Percentiles rank a stretch among this genome's conserved stretches.
These are phyloP conservation scores for Iris macrosiphon DNA, from an alignment of 106 monocot species.

Conservation along the genomic window DNA sequence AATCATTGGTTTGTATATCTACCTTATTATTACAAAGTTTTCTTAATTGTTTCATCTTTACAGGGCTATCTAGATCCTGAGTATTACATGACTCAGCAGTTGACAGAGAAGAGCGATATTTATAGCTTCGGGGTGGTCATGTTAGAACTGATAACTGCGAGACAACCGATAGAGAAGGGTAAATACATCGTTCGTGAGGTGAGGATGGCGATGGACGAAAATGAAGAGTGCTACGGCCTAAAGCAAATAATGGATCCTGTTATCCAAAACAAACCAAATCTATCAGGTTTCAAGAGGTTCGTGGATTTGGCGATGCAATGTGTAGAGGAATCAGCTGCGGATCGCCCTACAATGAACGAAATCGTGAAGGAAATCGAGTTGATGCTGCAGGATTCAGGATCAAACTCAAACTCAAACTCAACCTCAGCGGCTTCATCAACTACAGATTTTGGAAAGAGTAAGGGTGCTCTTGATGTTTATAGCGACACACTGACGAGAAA, in stretches of 20 bases:
- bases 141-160: conserved; percentile 49
- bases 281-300: conserved; percentile 33
- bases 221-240: conserved; percentile 37
- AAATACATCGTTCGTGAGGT: conserved; percentile 51
- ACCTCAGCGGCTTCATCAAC: conserved; percentile 34
- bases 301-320: conserved; percentile 54
- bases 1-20: too few relatives aligned
- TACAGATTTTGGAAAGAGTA: conserved; percentile 29
- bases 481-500: conserved; percentile 13
- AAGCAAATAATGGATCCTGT: conserved; percentile 45
- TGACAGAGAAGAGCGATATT: conserved; percentile 66
- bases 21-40: too few relatives aligned
- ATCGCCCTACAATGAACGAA: conserved; percentile 57
- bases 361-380: conserved; percentile 57
- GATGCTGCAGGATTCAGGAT: conserved; percentile 24
- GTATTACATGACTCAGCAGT: conserved; percentile 61
- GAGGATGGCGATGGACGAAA: conserved; percentile 22
- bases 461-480: conserved; percentile 25
- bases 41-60: too few relatives aligned
- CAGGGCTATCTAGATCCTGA: conserved; percentile 82
- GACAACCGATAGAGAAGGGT: conserved; percentile 38
- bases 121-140: conserved; percentile 70
- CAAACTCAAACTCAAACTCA: conserved; percentile 20
- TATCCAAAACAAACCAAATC: conserved; percentile 13
- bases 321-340: conserved; percentile 25